phyloP scores from a whole-genome alignment of 345 rosid genomes.

The Murraya paniculata region DNA sequence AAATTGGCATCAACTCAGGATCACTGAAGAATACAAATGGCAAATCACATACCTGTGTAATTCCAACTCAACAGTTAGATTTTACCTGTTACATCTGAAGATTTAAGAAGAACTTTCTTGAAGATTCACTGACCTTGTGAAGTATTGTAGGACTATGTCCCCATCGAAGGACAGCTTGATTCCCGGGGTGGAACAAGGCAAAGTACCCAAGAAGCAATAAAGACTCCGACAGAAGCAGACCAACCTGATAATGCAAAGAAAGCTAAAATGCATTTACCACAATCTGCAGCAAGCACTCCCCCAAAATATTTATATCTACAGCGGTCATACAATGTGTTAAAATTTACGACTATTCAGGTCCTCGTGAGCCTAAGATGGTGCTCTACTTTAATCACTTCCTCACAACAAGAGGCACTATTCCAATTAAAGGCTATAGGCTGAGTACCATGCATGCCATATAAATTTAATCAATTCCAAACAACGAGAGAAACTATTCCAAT shows the following conservation, averaged over 20 bases:
- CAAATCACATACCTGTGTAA: slow-evolving; percentile 69
- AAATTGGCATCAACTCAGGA: slow-evolving; percentile 63
- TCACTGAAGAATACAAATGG: slow-evolving; percentile 76
- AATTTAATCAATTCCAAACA: too few species aligned
- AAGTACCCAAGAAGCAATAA: slow-evolving; percentile 66
- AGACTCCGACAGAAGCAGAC: slow-evolving; percentile 64
- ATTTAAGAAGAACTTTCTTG: not conserved
- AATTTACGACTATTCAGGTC: not conserved
- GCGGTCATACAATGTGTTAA: not conserved
- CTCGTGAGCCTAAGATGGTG: not conserved
- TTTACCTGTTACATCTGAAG: not conserved
- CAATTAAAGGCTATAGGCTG: not conserved
- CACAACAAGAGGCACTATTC: not conserved
- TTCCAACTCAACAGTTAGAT: slow-evolving; percentile 25
- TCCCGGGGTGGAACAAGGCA: slow-evolving; percentile 63
- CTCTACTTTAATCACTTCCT: not conserved
- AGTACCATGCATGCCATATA: too few species aligned
- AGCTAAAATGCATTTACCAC: not conserved
- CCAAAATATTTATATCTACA: not conserved
- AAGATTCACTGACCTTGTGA: slow-evolving; percentile 57
- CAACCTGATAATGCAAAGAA: slow-evolving; percentile 36
- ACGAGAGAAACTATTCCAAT: not conserved
- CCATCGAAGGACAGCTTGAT: slow-evolving; percentile 83
- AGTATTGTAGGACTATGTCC: slow-evolving; percentile 78
- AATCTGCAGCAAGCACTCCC: not conserved